phyloP scores from a whole-genome alignment of 208 protist genomes.

The Polymyxa betae region DNA sequence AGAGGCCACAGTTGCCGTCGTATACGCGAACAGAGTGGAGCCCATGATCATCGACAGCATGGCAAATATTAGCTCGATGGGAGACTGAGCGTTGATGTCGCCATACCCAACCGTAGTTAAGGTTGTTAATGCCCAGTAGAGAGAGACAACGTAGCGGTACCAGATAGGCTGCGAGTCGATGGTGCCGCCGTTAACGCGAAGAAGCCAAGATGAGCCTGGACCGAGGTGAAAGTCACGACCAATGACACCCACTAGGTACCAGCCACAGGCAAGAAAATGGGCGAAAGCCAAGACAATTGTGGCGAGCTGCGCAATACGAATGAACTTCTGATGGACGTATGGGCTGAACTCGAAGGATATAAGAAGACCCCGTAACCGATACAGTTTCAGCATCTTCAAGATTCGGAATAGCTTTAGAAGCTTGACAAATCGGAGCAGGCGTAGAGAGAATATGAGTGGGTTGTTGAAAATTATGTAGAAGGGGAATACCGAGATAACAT shows the following conservation, averaged over 20 bases:
- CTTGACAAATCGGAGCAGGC: conserved; percentile 20
- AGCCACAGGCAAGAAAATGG: background rate
- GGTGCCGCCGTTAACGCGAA: background rate
- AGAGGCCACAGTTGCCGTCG: background rate
- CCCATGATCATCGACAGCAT: conserved; percentile 50
- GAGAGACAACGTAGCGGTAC: background rate
- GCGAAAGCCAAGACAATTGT: background rate
- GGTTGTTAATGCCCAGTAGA: conserved; percentile 49
- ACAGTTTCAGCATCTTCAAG: background rate
- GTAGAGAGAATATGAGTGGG: background rate
- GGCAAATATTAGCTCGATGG: background rate
- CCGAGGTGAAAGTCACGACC: background rate
- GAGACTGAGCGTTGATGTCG: conserved; percentile 43
- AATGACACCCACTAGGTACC: background rate
- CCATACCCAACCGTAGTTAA: conserved; percentile 57
- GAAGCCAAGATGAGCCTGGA: background rate
- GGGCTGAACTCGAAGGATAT: conserved; percentile 37
- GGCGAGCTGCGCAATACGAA: background rate
- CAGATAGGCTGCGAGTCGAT: background rate
- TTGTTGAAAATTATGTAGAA: background rate
- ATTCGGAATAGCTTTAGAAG: conserved; percentile 25
- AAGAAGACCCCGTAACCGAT: background rate
- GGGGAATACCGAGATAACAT: conserved; percentile 9
- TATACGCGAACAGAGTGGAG: conserved; percentile 11
- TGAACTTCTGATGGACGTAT: conserved; percentile 11